A percentile compares a stretch with the other conserved stretches of the same genome.
phyloP scores from a whole-genome alignment of 2,329 filamentous ascomycete genomes.

The Colletotrichum shisoi region DNA sequence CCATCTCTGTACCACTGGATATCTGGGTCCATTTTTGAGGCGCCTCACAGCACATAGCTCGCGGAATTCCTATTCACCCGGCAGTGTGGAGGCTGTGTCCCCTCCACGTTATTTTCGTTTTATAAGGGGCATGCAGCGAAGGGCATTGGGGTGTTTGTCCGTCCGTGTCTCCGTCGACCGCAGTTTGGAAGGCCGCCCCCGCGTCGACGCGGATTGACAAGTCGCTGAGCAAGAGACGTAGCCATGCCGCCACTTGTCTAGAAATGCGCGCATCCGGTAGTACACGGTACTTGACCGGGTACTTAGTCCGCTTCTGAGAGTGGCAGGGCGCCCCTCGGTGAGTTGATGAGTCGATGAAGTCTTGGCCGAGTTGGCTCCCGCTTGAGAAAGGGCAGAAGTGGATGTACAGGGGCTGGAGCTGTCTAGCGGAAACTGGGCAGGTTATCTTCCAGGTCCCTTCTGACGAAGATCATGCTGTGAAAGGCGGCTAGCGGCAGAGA shows the following conservation, averaged over 20 bases:
- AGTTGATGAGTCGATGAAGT: constrained; percentile 3
- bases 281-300: constrained; percentile 11
- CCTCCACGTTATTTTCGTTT: too few species aligned
- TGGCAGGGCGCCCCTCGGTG: constrained; percentile 1
- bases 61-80: too few species aligned
- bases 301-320: constrained; percentile 2
- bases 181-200: background rate
- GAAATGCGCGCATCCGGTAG: constrained; percentile 2
- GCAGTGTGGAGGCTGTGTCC: background rate
- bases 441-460: background rate
- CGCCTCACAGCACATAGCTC: background rate
- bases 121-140: background rate
- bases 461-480: constrained; percentile 16
- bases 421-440: background rate
- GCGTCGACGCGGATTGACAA: background rate
- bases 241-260: background rate
- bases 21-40: background rate
- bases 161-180: background rate
- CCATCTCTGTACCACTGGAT: background rate
- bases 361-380: constrained; percentile 22
- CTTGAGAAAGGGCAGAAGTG: constrained; percentile 1
- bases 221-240: background rate
- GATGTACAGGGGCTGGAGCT: constrained; percentile 14
- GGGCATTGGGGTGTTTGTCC: background rate
- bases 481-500: background rate